Conservation (phyloP, 306 rosid species). For the Trichosanthes truncata region DNA sequence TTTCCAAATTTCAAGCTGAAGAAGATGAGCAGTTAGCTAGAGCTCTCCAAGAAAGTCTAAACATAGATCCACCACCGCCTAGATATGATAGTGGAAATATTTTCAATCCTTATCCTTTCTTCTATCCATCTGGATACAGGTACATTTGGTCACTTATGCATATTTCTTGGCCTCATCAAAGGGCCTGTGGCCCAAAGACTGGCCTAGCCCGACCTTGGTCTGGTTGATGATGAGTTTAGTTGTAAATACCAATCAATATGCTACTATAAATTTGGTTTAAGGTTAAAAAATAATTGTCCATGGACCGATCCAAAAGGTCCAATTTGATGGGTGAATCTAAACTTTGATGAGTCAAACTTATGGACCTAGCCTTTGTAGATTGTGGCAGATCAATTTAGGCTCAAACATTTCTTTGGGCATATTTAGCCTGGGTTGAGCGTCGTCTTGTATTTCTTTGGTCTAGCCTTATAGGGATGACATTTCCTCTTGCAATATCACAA, state of each 20-base stretch:
- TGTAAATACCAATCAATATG: neutral
- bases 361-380: neutral
- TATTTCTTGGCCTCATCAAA: neutral
- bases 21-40: constrained; percentile 93
- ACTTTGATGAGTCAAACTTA: neutral
- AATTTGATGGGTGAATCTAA: neutral
- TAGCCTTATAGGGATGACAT: neutral
- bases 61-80: constrained; percentile 43
- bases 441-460: neutral
- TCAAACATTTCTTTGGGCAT: neutral
- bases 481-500: neutral
- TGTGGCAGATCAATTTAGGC: neutral
- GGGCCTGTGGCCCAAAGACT: neutral
- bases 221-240: neutral
- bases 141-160: constrained; percentile 22
- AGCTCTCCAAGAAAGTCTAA: constrained; percentile 87
- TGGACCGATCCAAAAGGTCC: neutral
- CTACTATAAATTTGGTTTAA: neutral
- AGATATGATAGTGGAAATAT: constrained; percentile 32
- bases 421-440: neutral
- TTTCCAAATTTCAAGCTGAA: constrained; percentile 54
- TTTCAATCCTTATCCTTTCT: constrained; percentile 44
- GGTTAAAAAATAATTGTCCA: neutral
- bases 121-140: constrained; percentile 63
- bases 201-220: neutral